Conservation (phyloP, 768 basidiomycete species). For the Pholiota microspora region DNA sequence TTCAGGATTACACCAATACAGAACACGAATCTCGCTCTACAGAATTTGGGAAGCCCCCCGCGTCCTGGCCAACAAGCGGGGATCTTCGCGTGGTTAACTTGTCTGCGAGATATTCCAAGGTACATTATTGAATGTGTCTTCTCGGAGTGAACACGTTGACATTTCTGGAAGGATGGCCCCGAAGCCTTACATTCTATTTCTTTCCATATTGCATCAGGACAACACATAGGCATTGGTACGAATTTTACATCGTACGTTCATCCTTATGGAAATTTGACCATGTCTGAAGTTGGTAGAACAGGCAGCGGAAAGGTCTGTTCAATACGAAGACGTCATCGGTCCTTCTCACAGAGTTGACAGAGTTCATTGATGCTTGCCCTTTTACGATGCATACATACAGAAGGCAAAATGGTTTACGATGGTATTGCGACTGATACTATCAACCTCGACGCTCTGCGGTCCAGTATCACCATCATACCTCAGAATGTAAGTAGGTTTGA, state of each 20-base stretch:
- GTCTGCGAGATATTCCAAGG: slow-evolving; percentile 46
- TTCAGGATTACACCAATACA: slow-evolving; percentile 60
- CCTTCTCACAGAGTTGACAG: slow-evolving; percentile 19
- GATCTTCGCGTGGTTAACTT: slow-evolving; percentile 48
- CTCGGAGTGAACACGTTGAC: no score
- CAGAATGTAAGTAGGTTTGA: slow-evolving; percentile 32
- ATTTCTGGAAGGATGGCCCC: slow-evolving; percentile 48
- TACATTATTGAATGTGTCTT: no score
- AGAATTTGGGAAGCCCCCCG: slow-evolving; percentile 43
- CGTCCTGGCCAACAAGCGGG: slow-evolving; percentile 59
- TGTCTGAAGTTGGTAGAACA: slow-evolving; percentile 42
- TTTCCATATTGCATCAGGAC: slow-evolving; percentile 54
- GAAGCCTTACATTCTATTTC: slow-evolving; percentile 44
- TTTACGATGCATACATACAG: slow-evolving; percentile 53
- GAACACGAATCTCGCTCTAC: slow-evolving; percentile 51
- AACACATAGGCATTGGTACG: slow-evolving; percentile 48
- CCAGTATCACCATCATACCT: slow-evolving; percentile 59
- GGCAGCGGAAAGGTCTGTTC: slow-evolving; percentile 40
- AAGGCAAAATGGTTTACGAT: slow-evolving; percentile 56
- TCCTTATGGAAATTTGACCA: slow-evolving; percentile 44
- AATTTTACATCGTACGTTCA: slow-evolving; percentile 42
- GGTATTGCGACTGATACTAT: slow-evolving; percentile 46
- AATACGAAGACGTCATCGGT: background rate
- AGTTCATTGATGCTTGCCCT: slow-evolving; percentile 59
- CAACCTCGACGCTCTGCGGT: slow-evolving; percentile 54